Evolutionary conservation across 2,329 filamentous ascomycete genomes (phyloP), one percentile per base, ranked within the genome.

Genomic region (Dryadomyces quercivorus): DNA sequence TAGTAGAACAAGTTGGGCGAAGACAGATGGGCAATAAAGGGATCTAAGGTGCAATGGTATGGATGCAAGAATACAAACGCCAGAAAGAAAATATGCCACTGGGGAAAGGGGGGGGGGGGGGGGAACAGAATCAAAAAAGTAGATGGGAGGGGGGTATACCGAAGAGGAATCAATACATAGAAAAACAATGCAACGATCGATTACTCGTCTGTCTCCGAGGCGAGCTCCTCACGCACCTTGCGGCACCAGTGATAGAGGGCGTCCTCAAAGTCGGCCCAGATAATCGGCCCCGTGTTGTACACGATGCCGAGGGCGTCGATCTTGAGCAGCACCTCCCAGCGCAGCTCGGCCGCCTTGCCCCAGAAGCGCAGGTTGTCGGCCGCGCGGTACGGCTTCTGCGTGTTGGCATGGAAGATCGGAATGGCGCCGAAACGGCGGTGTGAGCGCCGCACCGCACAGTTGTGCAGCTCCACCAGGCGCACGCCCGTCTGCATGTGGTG

Each of bases 311-410:
- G 84, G 21, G 92, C 88, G 64, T 96, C 89, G 53, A 95, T 77
- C 59, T 85, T 81, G 52, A 97, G 75, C 61, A 86, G 79, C 43
- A 91, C 80, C 69, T 97, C 93, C 84, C 92, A 98, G 54, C 93
- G 82, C 56, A 97, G 75, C 71, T 98, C 91, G 8, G 91, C 90
- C 1, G 92, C 93, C 72, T 98, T 98, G 69, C 87, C 80, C 92
- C 93, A 98, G 74, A 86, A 98, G 44, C 90, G 82, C 58, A 98
- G 76, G 67, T 98, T 98, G 62, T 98, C 93, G 3, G 91, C 89
- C 59, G 85, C 85, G 50, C 93, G 85, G 67, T 98, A 98, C 0
- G 93, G 93, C 70, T 97, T 97, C 57, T 82, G 84, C 10, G 93
- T 92, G 67, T 98, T 90, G n/a, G 83, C 84, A 67, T 97, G 93